Base-by-base conservation (phyloP, 371 early-diverging fungal species). In the Lichtheimia ramosa region DNA sequence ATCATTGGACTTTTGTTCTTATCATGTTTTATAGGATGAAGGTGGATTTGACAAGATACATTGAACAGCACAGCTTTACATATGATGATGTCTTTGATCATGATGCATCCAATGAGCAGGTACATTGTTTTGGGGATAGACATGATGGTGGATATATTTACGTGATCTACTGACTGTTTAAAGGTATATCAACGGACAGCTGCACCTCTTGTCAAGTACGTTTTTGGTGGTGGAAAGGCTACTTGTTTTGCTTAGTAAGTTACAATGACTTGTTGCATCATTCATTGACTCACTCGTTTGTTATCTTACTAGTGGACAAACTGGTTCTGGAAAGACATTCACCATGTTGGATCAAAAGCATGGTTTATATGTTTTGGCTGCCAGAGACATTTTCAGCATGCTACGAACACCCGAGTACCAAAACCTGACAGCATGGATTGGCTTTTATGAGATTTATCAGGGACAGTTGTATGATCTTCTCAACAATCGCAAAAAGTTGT, bases 1-100 rank as follows among this genome's bases (percentile, higher is more conserved):
- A 10, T 2, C 52, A 34, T 34, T 16, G 50, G 42, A n/a, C n/a
- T n/a, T n/a, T n/a, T n/a, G n/a, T n/a, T 23, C 27, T 49, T 55
- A 43, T 65, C n/a, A 48, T 55, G 0, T 21, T 42, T 34, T 8
- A 2, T 63, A 92, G 91, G 61, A 83, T 87, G 14, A 97, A 96
- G 66, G 89, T 97, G 10, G 98, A 98, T 70, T 74, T 98, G 83
- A 95, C 97, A 42, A 91, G 89, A 68, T 98, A 91, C 66, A 90
- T 94, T 49, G 99, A 97, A 57, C 88, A 93, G 65, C 98, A 98
- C 75, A 78, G 80, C 40, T 99, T 98, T 71, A 77, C 82, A 0
- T 98, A 98, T 84, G 98, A 99, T 77, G 94, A 95, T 71, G 97
- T 93, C 5, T 97, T 98, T 83, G 95, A 93, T 56, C 73, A 81